These are phyloP conservation scores for Podospora pseudoanserina DNA, from an alignment of 495 filamentous ascomycete species.

Conservation along the genomic window DNA sequence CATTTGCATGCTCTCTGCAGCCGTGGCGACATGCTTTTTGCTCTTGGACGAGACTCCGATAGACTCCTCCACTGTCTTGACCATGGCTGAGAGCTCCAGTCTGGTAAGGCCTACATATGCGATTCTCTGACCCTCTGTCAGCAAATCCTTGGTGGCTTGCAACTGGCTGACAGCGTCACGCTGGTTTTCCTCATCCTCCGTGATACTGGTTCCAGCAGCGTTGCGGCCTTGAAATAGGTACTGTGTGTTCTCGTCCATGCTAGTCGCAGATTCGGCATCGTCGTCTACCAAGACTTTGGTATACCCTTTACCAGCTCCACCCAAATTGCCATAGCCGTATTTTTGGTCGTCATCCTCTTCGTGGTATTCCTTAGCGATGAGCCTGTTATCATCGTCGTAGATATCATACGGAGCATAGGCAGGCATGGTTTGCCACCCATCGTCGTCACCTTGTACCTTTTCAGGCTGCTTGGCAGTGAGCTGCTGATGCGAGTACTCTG, in stretches of 20 bases:
- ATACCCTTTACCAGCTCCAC: slow-evolving; percentile 91
- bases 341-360: slow-evolving; percentile 69
- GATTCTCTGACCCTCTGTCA: slow-evolving; percentile 93
- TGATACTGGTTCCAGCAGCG: slow-evolving; percentile 54
- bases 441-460: slow-evolving; percentile 52
- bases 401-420: slow-evolving; percentile 87
- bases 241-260: slow-evolving; percentile 94
- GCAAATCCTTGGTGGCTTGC: slow-evolving; percentile 90
- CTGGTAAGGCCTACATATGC: slow-evolving; percentile 91
- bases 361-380: slow-evolving; percentile 73
- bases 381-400: slow-evolving; percentile 87
- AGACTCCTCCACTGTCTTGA: slow-evolving; percentile 58
- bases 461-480: slow-evolving; percentile 55
- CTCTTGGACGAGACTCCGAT: slow-evolving; percentile 52
- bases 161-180: slow-evolving; percentile 85
- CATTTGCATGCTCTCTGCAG: slow-evolving; percentile 79
- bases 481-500: slow-evolving; percentile 91
- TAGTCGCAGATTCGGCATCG: slow-evolving; percentile 87
- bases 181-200: slow-evolving; percentile 70
- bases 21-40: slow-evolving; percentile 66
- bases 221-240: slow-evolving; percentile 79
- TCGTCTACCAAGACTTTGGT: slow-evolving; percentile 91
- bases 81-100: slow-evolving; percentile 73
- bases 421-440: slow-evolving; percentile 89
- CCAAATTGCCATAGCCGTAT: slow-evolving; percentile 68